Evolutionary conservation across 1,139 yeast species (phyloP).

Genomic region (Yarrowia galli): DNA sequence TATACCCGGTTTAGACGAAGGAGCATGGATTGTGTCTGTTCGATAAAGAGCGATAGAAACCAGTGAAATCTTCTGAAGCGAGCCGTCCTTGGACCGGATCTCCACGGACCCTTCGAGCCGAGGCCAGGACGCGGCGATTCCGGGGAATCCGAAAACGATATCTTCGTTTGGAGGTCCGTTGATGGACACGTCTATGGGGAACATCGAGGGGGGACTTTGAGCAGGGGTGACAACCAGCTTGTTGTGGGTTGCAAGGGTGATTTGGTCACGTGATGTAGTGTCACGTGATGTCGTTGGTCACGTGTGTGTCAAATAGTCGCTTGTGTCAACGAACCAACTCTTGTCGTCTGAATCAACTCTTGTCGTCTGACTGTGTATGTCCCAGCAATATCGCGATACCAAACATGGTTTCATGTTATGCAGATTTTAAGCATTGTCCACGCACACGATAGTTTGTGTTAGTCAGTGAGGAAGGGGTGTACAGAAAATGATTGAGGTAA

Average conservation of each 20-base stretch:
- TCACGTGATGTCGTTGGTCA: too few species aligned
- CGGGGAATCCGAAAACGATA: conserved; percentile 54
- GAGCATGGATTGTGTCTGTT: conserved; percentile 52
- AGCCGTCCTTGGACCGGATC: conserved; percentile 48
- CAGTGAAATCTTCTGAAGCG: conserved; percentile 46
- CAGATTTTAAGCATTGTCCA: neutral
- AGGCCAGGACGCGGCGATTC: conserved; percentile 55
- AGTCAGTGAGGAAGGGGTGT: neutral
- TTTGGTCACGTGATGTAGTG: too few species aligned
- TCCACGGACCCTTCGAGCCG: conserved; percentile 54
- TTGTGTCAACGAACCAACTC: too few species aligned
- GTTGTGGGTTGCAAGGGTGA: too few species aligned
- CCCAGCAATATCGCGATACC: neutral
- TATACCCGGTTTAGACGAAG: conserved; percentile 50
- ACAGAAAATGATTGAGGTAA: too few species aligned
- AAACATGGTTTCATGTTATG: conserved; percentile 9
- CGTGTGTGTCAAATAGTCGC: too few species aligned
- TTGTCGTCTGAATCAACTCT: too few species aligned
- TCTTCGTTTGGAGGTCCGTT: conserved; percentile 54
- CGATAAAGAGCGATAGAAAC: conserved; percentile 53
- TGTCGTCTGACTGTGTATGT: too few species aligned
- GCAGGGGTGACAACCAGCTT: too few species aligned
- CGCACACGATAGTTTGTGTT: neutral
- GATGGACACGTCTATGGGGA: conserved; percentile 49
- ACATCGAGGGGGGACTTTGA: conserved; percentile 1